These are phyloP conservation scores for Closterium sp. DNA, from an alignment of 139 green algal genomes.

Conservation along the genomic window DNA sequence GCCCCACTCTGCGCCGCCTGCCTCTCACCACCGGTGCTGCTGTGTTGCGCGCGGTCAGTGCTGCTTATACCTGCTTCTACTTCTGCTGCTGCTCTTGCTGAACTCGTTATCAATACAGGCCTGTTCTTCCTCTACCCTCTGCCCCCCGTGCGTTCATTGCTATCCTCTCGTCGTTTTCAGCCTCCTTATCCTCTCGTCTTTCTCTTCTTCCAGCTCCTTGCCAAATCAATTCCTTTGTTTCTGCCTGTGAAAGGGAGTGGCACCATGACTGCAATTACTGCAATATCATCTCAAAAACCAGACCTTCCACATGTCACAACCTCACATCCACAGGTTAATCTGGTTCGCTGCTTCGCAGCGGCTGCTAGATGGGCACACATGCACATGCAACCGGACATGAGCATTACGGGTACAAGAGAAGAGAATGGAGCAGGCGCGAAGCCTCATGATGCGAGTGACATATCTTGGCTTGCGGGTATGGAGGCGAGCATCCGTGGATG, in stretches of 20 bases:
- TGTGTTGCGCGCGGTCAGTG: constrained; percentile 11
- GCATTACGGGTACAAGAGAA: background rate
- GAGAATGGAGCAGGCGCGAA: background rate
- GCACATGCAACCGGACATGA: background rate
- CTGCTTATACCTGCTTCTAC: background rate
- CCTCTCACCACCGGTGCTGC: background rate
- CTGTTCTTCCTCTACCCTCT: background rate
- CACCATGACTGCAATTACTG: background rate
- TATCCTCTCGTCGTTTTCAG: background rate
- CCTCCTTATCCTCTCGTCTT: background rate
- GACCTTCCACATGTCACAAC: background rate
- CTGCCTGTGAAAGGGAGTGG: too few species aligned
- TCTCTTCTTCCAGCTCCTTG: too few species aligned
- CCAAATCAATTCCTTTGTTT: too few species aligned
- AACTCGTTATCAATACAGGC: too few species aligned
- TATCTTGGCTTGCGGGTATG: background rate
- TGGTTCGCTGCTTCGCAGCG: background rate
- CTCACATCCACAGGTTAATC: background rate
- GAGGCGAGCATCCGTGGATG: background rate
- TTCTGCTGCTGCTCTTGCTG: background rate
- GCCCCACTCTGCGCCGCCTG: constrained; percentile 21
- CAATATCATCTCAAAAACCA: background rate
- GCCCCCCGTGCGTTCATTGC: background rate
- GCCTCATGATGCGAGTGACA: background rate
- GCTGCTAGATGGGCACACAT: background rate